These are phyloP conservation scores for Candida sojae DNA, from an alignment of 1,139 yeast species.

Conservation along the genomic window DNA sequence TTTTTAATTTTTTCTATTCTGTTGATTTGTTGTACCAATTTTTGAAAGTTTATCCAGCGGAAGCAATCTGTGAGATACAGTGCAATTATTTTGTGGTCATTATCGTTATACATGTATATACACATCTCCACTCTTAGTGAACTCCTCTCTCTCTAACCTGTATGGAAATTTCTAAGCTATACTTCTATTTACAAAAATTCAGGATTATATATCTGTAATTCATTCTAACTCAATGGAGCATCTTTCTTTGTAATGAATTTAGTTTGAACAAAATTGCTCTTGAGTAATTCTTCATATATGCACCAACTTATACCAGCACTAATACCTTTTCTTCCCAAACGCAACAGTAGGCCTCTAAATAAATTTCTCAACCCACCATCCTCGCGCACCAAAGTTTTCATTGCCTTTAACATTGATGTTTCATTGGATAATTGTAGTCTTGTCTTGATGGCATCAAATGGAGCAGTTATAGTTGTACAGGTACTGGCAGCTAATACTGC, in stretches of 20 bases:
- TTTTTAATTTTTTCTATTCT: neutral
- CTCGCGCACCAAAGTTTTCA: conserved; percentile 43
- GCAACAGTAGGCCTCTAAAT: conserved; percentile 80
- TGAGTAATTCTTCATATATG: conserved; percentile 84
- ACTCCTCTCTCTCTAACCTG: no score
- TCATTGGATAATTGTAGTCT: conserved; percentile 64
- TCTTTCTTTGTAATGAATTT: conserved; percentile 8
- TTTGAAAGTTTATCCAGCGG: conserved; percentile 7
- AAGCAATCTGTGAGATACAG: neutral
- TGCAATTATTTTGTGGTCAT: neutral
- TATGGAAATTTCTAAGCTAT: conserved; percentile 1
- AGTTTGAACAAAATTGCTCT: conserved; percentile 20
- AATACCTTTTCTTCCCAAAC: conserved; percentile 82
- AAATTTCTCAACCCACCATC: conserved; percentile 62
- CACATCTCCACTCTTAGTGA: no score
- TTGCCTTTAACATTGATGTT: conserved; percentile 27
- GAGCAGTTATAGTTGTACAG: conserved; percentile 88
- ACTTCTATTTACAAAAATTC: neutral
- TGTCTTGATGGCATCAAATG: conserved; percentile 93
- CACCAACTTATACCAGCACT: conserved; percentile 98
- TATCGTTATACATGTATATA: neutral
- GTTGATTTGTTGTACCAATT: neutral
- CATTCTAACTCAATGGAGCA: conserved; percentile 3
- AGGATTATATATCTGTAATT: no score
- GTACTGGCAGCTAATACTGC: conserved; percentile 76